Base-by-base conservation (phyloP, 768 basidiomycete species). In the Boletus sp. region DNA sequence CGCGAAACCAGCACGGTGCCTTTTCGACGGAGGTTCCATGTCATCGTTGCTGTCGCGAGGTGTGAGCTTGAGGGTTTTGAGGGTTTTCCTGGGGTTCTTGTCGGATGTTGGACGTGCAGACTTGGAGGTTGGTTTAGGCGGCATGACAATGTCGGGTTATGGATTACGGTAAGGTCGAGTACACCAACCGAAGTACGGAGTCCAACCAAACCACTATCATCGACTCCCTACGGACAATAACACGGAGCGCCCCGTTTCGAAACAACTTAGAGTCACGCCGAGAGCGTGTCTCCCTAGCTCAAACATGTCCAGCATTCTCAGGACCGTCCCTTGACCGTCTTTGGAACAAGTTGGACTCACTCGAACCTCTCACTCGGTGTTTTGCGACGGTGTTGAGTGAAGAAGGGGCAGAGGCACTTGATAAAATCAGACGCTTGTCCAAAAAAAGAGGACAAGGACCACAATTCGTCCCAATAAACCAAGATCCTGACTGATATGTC, bases 51-150 rank as follows among this genome's bases (percentile, higher is more conserved):
- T 25, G 32, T 57, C 56, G 38, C 21, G 33, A 47, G 23, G 41
- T 14, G 59, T 46, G 30, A 69, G 57, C 27, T 59, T 67, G 49
- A 65, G 54, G 2, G 68, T 69, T 39, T 60, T 69, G 50, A 69
- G 56, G 4, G 52, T 51, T 47, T 50, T 53, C 47, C 51, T 63
- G 27, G 47, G 10, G 29, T 40, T 57, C 41, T 56, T 66, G 15
- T 40, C 51, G 8, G 52, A 52, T n/a, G 56, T 35, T 15, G 38
- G 19, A 10, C 34, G 47, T n/a, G 56, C 17, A 40, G 60, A 21
- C 15, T 53, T 54, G 14, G 55, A 32, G 19, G 47, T 33, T n/a
- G 61, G 30, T 45, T 67, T 66, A 47, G 52, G 65, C 39, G 59
- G 56, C 64, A 66, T 66, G 59, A 30, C 21, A 13, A 33, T 5